A percentile compares a stretch with the other conserved stretches of the same genome.
Evolutionary conservation across 1,139 yeast genomes (phyloP).

Genomic region (Scheffersomyces segobiensis): DNA sequence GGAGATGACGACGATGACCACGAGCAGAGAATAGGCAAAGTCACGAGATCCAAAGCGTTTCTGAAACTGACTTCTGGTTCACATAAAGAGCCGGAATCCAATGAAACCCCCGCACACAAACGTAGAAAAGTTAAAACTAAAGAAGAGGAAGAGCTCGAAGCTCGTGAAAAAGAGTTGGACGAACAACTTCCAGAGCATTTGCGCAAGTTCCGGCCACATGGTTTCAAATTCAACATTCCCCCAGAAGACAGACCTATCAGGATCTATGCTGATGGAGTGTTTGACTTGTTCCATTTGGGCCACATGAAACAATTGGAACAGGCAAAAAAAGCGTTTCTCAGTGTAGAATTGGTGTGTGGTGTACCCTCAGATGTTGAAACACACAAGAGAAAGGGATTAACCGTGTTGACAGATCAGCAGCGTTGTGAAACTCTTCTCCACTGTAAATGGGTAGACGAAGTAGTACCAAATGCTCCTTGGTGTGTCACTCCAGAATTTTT

Average conservation of each 20-base stretch:
- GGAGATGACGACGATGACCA: slow-evolving; percentile 17
- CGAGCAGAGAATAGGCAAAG: slow-evolving; percentile 2
- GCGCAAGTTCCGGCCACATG: slow-evolving; percentile 70
- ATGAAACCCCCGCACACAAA: slow-evolving; percentile 15
- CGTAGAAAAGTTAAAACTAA: slow-evolving; percentile 27
- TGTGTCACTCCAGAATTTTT: slow-evolving; percentile 83
- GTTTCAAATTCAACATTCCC: slow-evolving; percentile 74
- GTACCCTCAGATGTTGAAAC: slow-evolving; percentile 89
- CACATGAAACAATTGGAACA: slow-evolving; percentile 95
- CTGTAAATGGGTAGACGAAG: slow-evolving; percentile 98
- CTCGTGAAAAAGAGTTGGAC: slow-evolving; percentile 56
- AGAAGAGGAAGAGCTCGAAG: slow-evolving; percentile 42
- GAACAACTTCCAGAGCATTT: slow-evolving; percentile 61
- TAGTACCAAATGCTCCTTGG: slow-evolving; percentile 94
- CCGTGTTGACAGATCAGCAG: slow-evolving; percentile 85
- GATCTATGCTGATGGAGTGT: slow-evolving; percentile 95
- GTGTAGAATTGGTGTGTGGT: slow-evolving; percentile 85
- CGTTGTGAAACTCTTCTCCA: slow-evolving; percentile 86
- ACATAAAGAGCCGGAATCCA: not conserved
- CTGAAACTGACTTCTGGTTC: not conserved
- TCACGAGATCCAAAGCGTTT: not conserved
- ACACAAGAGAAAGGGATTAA: slow-evolving; percentile 88
- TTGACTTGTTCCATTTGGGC: slow-evolving; percentile 93
- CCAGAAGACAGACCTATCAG: slow-evolving; percentile 85
- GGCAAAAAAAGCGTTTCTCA: slow-evolving; percentile 88